Evolutionary conservation across 2,329 filamentous ascomycete species (phyloP), one percentile per base, ranked within the genome.

Genomic region (Aspergillus sp.): DNA sequence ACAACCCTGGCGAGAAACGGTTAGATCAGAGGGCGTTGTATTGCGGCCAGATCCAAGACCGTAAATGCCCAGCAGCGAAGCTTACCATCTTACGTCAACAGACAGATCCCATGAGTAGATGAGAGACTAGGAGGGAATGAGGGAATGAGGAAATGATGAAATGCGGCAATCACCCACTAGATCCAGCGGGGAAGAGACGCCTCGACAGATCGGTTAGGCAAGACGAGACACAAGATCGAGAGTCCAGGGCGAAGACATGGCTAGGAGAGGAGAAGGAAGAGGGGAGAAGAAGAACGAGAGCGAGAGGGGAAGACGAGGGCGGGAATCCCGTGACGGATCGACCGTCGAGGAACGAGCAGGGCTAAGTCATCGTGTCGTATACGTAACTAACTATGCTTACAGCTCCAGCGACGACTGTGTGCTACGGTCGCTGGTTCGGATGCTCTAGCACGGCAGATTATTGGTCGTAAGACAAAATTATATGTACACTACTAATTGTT

Each of bases 1-100:
- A 47, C 59, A 64, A 45, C 60, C 60, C 60, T 64, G 34, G 33
- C 10, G 19, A 22, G 11, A 24, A 14, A 22, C 11, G 10, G 17
- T 30, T 30, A 30, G 16, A 17, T 7, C 14, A 11, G 8, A 22
- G 11, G 8, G 8, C 8, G 16, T 7, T 17, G 3, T 8, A 13
- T 15, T 17, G 7, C 5, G 10, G 16, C 5, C 13, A 30, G 13
- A 30, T 5, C 28, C 15, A 16, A 12, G 7, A 30, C 16, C 16
- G 8, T 33, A 29, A 29, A 19, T 22, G 10, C n/a, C 28, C 16
- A 12, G 15, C 5, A 25, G 30, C n/a, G 10, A 15, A 10, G 49
- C 52, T 50, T 43, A 61, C 58, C 58, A 61, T 61, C 34, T 57
- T 57, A 48, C 37, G 47, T 44, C 41, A 42, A 40, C 37, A 32